Evolutionary conservation across 1,284 basidiomycete species (phyloP), one percentile per base, ranked within the genome.

Genomic region (Ceratobasidium sp.): DNA sequence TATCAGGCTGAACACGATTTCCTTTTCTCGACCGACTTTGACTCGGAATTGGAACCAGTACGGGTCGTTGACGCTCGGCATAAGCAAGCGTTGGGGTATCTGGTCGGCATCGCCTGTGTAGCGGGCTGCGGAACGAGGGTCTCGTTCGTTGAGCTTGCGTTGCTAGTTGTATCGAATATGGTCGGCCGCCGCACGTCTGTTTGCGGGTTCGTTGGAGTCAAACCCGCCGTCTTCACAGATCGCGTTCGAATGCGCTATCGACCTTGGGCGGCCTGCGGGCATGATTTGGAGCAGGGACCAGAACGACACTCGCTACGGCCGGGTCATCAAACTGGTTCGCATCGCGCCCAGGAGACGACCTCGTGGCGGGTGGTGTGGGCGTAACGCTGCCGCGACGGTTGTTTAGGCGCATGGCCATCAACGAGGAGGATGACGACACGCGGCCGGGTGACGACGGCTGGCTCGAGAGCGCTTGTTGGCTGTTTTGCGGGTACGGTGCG

Each of bases 1-100:
- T 90, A 98, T 96, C 71, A 99, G 91, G 83, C 95, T 96, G 84
- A 96, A 95, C 62, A 98, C 93, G 78, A 99, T 92, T 69, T 97
- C 95, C 57, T 94, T 90, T 86, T 99, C 97, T 79, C 96, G 92
- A 20, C 97, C 97, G 82, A 94, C 95, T 90, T 96, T 96, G 82
- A 97, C 96, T 81, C 95, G 90, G 73, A 99, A 92, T 85, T 97
- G 96, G 96, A 96, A 99, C 81, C 99, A 86, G 83, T 92, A 97
- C 6, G 97, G 95, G 84, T 99, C 98, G 79, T 98, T 93, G 7
- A 98, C 96, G 17, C 94, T 95, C 48, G 97, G 97, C 97, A 99
- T 99, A 59, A 98, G 88, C 65, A 98, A 86, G 23, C 96, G 91
- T 83, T 99, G 96, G 0, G 98, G 97, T 46, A 99, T 92, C 81